These are phyloP conservation scores for Sistotremastrum niveocremeum DNA, from an alignment of 768 basidiomycete species.

Conservation along the genomic window DNA sequence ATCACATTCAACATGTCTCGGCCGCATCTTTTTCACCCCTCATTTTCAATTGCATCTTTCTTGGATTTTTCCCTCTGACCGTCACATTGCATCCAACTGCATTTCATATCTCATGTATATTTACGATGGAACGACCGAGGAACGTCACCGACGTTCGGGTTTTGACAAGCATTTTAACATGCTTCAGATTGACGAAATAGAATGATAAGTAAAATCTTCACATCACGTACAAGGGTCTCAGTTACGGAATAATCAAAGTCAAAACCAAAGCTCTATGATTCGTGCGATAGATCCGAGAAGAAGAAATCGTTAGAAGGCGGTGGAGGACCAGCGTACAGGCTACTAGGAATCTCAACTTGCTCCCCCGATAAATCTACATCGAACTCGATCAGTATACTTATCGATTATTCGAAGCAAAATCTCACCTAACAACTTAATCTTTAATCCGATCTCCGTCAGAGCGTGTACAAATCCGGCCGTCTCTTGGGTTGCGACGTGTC, in stretches of 20 bases:
- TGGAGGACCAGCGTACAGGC: slow-evolving; percentile 62
- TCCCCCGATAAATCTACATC: slow-evolving; percentile 72
- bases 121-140: slow-evolving; percentile 6
- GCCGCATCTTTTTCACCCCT: slow-evolving; percentile 11
- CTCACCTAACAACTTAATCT: slow-evolving; percentile 78
- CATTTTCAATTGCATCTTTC: slow-evolving; percentile 50
- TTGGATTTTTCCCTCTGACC: slow-evolving; percentile 6
- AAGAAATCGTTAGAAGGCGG: slow-evolving; percentile 75
- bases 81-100: slow-evolving; percentile 7
- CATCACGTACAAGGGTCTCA: too few species aligned
- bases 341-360: slow-evolving; percentile 78
- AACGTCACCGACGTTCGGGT: too few species aligned
- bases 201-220: too few species aligned
- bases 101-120: slow-evolving; percentile 7
- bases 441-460: slow-evolving; percentile 82
- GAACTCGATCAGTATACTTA: not conserved
- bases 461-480: slow-evolving; percentile 78
- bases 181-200: too few species aligned
- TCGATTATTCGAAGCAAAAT: slow-evolving; percentile 1
- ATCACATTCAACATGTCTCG: slow-evolving; percentile 7
- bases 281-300: slow-evolving; percentile 49
- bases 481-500: slow-evolving; percentile 73
- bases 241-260: too few species aligned
- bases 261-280: too few species aligned
- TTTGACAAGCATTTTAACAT: too few species aligned